These are phyloP conservation scores for Sonneratia caseolaris DNA, from an alignment of 345 rosid species.

Conservation along the genomic window DNA sequence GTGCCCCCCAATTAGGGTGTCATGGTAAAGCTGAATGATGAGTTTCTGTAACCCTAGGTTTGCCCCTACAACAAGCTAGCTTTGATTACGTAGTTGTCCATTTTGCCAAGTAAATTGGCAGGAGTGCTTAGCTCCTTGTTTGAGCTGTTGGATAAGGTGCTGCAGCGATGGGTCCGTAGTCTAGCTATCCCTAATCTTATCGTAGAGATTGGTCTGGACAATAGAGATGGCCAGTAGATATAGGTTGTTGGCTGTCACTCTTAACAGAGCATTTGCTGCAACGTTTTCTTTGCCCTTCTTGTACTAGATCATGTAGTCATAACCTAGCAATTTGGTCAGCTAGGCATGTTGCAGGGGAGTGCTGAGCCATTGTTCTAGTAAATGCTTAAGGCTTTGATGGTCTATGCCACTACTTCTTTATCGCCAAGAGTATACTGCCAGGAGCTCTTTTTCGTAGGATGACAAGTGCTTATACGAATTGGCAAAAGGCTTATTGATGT, in stretches of 20 bases:
- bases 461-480: background rate
- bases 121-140: too few species aligned
- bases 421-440: too few species aligned
- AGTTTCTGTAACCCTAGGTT: background rate
- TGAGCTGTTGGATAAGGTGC: too few species aligned
- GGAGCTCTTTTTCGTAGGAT: background rate
- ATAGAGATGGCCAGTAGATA: too few species aligned
- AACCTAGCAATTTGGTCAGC: background rate
- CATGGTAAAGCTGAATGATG: background rate
- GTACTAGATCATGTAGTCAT: background rate
- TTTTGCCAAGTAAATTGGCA: too few species aligned
- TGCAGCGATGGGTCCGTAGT: too few species aligned
- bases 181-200: too few species aligned
- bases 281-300: background rate
- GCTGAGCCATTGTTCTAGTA: background rate
- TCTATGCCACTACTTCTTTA: background rate
- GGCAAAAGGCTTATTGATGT: background rate
- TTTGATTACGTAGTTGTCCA: too few species aligned
- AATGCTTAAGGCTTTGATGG: background rate
- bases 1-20: background rate
- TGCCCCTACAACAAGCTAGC: too few species aligned
- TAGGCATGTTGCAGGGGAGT: background rate
- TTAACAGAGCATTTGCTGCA: background rate
- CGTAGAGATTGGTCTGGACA: too few species aligned
- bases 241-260: background rate